Evolutionary conservation across 768 basidiomycete genomes (phyloP).

Genomic region (Agrocybe pediades): DNA sequence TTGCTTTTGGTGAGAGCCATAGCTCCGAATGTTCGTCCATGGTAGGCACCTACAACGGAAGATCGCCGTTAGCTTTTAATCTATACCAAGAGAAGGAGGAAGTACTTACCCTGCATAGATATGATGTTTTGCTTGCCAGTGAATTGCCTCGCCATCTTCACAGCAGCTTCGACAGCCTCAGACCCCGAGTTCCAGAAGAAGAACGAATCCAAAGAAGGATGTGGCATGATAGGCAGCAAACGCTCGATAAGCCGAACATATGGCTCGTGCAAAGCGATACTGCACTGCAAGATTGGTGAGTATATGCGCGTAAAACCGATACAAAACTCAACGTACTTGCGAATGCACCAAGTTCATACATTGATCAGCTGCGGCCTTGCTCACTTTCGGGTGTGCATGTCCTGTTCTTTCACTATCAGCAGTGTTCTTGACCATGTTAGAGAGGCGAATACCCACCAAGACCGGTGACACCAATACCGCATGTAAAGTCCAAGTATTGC

Average conservation of each 20-base stretch:
- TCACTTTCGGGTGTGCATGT: conserved; percentile 86
- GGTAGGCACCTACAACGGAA: conserved; percentile 63
- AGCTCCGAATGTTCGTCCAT: conserved; percentile 91
- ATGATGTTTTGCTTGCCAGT: conserved; percentile 90
- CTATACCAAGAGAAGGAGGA: too few relatives aligned
- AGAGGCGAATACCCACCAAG: conserved; percentile 52
- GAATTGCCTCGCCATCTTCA: conserved; percentile 82
- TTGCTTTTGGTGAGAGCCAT: conserved; percentile 96
- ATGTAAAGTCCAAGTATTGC: conserved; percentile 81
- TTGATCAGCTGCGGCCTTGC: conserved; percentile 87
- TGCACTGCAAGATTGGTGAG: conserved; percentile 56
- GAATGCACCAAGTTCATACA: conserved; percentile 78
- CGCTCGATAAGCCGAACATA: conserved; percentile 86
- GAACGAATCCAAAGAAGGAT: conserved; percentile 90
- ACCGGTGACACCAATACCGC: conserved; percentile 86
- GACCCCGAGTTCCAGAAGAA: conserved; percentile 98
- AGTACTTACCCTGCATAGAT: conserved; percentile 73
- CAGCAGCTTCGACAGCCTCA: conserved; percentile 87
- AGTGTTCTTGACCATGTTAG: not conserved
- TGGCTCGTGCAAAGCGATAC: conserved; percentile 85
- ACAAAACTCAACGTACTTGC: conserved; percentile 50
- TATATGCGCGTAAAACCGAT: not conserved
- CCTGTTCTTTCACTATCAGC: conserved; percentile 40
- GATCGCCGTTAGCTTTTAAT: too few relatives aligned
- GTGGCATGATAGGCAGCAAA: conserved; percentile 86